A percentile compares a stretch with the other conserved stretches of the same genome.
Evolutionary conservation across 2,329 filamentous ascomycete genomes (phyloP).

Genomic region (Colletotrichum sp.): DNA sequence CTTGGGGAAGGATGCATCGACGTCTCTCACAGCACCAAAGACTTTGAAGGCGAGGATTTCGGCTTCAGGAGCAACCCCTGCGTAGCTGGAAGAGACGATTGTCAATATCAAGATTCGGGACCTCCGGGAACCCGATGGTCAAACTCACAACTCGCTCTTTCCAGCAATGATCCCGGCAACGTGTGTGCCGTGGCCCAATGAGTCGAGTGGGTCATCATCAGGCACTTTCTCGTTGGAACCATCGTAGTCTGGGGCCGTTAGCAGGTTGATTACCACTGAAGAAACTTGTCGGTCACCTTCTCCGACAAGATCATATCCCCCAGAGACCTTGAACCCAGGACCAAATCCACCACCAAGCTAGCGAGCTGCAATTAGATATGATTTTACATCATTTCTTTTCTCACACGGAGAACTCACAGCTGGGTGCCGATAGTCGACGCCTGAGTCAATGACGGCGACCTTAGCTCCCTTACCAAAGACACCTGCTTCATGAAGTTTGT

Average conservation of each 20-base stretch:
- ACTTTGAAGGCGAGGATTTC: slow-evolving; percentile 28
- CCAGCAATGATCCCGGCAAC: slow-evolving; percentile 30
- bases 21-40: slow-evolving; percentile 20
- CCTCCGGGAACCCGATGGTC: neutral
- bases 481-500: slow-evolving; percentile 20
- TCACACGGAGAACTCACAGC: slow-evolving; percentile 5
- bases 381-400: too few species aligned
- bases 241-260: neutral
- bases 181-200: slow-evolving; percentile 28
- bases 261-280: neutral
- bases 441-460: slow-evolving; percentile 24
- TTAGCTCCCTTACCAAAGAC: slow-evolving; percentile 23
- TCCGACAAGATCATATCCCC: slow-evolving; percentile 29
- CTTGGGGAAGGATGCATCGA: neutral
- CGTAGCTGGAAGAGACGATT: neutral
- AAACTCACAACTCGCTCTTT: slow-evolving; percentile 18
- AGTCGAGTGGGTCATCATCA: slow-evolving; percentile 28
- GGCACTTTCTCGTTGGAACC: slow-evolving; percentile 16
- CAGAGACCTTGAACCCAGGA: slow-evolving; percentile 25
- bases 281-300: neutral
- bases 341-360: slow-evolving; percentile 33
- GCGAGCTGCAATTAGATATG: neutral
- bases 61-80: slow-evolving; percentile 29
- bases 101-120: neutral
- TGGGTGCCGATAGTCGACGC: slow-evolving; percentile 22